A percentile compares a stretch with the other conserved stretches of the same genome.
Evolutionary conservation across 805 yeast genomes (phyloP).

Genomic region (Lachancea lanzarotensis): DNA sequence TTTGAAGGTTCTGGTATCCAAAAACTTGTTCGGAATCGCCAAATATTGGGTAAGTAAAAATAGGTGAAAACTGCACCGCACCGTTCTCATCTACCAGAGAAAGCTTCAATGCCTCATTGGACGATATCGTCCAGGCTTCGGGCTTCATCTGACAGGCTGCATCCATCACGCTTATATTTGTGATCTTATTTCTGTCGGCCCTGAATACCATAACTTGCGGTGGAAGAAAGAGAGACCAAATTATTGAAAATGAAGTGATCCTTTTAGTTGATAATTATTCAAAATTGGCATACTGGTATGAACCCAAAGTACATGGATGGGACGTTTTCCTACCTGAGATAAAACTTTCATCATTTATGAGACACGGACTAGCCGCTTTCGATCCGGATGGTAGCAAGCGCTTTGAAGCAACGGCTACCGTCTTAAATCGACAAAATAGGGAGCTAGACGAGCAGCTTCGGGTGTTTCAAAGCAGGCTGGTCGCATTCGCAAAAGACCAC

Average conservation of each 20-base stretch:
- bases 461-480: slow-evolving; percentile 69
- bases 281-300: too few species aligned
- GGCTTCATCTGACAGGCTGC: slow-evolving; percentile 40
- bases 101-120: slow-evolving; percentile 61
- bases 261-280: too few species aligned
- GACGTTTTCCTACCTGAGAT: too few species aligned
- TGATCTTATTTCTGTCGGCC: not conserved
- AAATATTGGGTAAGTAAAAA: slow-evolving; percentile 86
- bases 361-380: slow-evolving; percentile 44
- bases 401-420: slow-evolving; percentile 15
- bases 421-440: slow-evolving; percentile 45
- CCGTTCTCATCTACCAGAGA: slow-evolving; percentile 54
- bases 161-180: not conserved
- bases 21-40: slow-evolving; percentile 87
- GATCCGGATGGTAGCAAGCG: slow-evolving; percentile 22
- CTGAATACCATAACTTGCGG: not conserved
- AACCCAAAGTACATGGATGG: too few species aligned
- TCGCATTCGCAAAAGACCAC: slow-evolving; percentile 70
- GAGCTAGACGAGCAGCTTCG: slow-evolving; percentile 64
- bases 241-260: too few species aligned
- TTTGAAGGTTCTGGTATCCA: slow-evolving; percentile 68
- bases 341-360: slow-evolving; percentile 11
- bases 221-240: too few species aligned
- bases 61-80: slow-evolving; percentile 62
- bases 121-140: slow-evolving; percentile 66